phyloP scores from a whole-genome alignment of 192 early-diverging fungal genomes.

The Paraglomus brasilianum region DNA sequence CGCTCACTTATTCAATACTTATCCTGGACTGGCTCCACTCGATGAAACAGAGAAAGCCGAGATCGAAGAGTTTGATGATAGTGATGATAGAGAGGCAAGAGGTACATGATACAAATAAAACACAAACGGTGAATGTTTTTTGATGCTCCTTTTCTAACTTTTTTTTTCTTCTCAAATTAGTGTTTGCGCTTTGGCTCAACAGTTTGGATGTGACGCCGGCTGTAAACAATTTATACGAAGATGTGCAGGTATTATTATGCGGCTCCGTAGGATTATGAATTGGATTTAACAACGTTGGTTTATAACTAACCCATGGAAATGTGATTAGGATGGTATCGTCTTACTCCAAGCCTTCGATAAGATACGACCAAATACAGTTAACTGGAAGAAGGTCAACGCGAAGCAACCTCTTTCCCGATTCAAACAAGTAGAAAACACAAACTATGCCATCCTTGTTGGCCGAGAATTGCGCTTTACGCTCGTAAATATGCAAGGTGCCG shows the following conservation, averaged over 20 bases:
- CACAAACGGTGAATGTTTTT: background rate
- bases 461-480: conserved; percentile 85
- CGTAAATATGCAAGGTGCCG: conserved; percentile 93
- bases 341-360: conserved; percentile 95
- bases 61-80: conserved; percentile 79
- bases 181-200: conserved; percentile 98
- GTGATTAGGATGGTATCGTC: conserved; percentile 75
- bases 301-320: background rate
- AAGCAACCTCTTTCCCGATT: conserved; percentile 78
- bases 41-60: conserved; percentile 89
- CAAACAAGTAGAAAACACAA: conserved; percentile 98
- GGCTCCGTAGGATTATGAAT: background rate
- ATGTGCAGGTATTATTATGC: conserved; percentile 57
- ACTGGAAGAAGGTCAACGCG: conserved; percentile 91
- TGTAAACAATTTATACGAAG: conserved; percentile 97
- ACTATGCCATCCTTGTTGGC: conserved; percentile 87
- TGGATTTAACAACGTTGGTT: background rate
- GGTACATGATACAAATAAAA: conserved; percentile 42
- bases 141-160: background rate
- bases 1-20: conserved; percentile 96
- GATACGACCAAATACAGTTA: conserved; percentile 84
- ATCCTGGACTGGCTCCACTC: conserved; percentile 91
- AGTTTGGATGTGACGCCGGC: conserved; percentile 95
- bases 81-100: conserved; percentile 84
- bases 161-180: conserved; percentile 37